Conservation (phyloP, 495 filamentous ascomycete genomes). For the Podospora sp. region DNA sequence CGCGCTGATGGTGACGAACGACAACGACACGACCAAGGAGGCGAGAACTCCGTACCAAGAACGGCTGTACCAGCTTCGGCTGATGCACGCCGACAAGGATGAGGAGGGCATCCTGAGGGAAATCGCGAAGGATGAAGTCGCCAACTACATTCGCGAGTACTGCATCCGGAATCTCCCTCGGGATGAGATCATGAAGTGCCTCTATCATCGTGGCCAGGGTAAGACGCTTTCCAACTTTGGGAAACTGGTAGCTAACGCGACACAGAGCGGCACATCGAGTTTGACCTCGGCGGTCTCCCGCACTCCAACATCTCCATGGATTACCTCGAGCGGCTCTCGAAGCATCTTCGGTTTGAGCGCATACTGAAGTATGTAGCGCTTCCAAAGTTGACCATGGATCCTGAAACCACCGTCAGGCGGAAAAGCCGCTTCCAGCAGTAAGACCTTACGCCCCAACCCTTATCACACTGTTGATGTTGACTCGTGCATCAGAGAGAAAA, state of each 20-base stretch:
- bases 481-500: not conserved
- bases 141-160: not conserved
- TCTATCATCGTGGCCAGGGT: not conserved
- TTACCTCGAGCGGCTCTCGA: not conserved
- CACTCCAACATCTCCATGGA: not conserved
- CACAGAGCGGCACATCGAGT: not conserved
- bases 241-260: not conserved
- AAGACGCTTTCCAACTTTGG: not conserved
- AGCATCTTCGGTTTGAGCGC: not conserved
- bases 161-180: not conserved
- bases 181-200: not conserved
- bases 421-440: not conserved
- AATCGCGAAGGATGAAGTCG: not conserved
- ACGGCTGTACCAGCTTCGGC: not conserved
- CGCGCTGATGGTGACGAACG: not conserved
- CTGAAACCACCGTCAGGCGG: not conserved
- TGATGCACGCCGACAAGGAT: not conserved
- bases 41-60: not conserved
- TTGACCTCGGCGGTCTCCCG: not conserved
- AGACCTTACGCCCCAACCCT: not conserved
- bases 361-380: not conserved
- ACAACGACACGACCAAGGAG: not conserved
- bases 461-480: not conserved
- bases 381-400: not conserved
- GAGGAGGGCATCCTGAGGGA: not conserved